Conservation (phyloP, 2,329 filamentous ascomycete genomes). For the Lachnellula suecica region DNA sequence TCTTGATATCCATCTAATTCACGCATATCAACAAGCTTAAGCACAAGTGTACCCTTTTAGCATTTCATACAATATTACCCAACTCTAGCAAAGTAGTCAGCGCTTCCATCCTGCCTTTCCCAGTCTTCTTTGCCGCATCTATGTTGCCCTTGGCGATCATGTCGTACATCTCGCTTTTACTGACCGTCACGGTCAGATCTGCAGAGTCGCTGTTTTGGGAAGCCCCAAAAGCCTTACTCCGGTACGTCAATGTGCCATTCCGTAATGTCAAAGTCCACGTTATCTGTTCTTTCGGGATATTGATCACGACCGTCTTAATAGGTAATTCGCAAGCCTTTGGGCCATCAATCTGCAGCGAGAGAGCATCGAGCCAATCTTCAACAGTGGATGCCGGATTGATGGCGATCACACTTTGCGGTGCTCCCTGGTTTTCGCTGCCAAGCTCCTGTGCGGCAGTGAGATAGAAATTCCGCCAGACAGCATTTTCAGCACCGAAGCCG, state of each 20-base stretch:
- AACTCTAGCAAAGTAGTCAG: neutral
- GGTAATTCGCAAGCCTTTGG: slow-evolving; percentile 1
- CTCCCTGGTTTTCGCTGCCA: neutral
- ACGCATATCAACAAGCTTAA: neutral
- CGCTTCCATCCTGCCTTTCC: neutral
- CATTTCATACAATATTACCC: neutral
- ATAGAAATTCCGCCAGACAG: slow-evolving; percentile 41
- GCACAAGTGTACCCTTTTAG: neutral
- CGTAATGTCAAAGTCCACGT: neutral
- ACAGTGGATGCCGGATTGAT: neutral
- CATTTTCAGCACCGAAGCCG: slow-evolving; percentile 39
- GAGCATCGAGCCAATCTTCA: neutral
- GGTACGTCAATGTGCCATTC: neutral
- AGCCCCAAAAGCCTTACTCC: neutral
- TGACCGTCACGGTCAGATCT: neutral
- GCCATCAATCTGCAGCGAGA: slow-evolving; percentile 2
- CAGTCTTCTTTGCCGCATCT: neutral
- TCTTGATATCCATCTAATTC: neutral
- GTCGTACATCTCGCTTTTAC: neutral
- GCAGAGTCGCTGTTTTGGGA: neutral
- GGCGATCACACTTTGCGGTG: neutral
- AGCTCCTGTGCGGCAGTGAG: slow-evolving; percentile 33
- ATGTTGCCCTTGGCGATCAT: neutral
- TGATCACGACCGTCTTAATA: slow-evolving; percentile 2
- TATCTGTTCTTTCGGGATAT: neutral